Base-by-base conservation (phyloP, 768 basidiomycete species). In the Xerocomellus amylosporus region DNA sequence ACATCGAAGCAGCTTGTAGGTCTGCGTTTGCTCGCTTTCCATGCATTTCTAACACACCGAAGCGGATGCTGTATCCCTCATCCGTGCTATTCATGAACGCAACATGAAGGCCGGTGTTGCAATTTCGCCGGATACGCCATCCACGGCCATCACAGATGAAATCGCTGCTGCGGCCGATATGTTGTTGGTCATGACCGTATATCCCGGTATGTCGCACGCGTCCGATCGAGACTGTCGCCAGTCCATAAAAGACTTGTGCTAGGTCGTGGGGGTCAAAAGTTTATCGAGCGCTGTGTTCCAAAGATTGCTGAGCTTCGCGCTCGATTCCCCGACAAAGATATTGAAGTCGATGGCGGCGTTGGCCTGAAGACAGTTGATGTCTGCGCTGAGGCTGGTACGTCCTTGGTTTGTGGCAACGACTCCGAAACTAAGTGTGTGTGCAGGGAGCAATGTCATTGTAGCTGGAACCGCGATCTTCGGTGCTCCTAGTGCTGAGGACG, bases 331-430 rank as follows among this genome's bases (percentile, higher is more conserved):
- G 77, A 87, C 53, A 97, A 91, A 71, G 92, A 98, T 67, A 98
- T 99, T 55, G 93, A 99, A 72, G 97, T 99, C 47, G 97, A 99
- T 69, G 97, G 97, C 31, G 97, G 97, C 37, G 89, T 99, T n/a
- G 89, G 93, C 7, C 89, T 90, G 5, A 88, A 87, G 60, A 98
- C 93, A 3, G 81, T 97, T 53, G 88, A 80, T 64, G 78, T 78
- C 49, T 98, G 97, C 64, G 95, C 97, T 2, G 75, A 90, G 53
- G 97, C 96, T 37, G 95, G 94, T 88, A 62, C 46, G 72, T 61
- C 14, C 46, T 31, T 47, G 41, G 31, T 51, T 26, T n/a, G 24
- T 36, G 24, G 50, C 26, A 20, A 10, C 42, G 40, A 5, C 17
- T 8, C 13, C n/a, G 31, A 41, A 46, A 38, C 40, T 58, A 28